phyloP scores from a whole-genome alignment of 2,329 filamentous ascomycete genomes.

The Paraphoma sp. region DNA sequence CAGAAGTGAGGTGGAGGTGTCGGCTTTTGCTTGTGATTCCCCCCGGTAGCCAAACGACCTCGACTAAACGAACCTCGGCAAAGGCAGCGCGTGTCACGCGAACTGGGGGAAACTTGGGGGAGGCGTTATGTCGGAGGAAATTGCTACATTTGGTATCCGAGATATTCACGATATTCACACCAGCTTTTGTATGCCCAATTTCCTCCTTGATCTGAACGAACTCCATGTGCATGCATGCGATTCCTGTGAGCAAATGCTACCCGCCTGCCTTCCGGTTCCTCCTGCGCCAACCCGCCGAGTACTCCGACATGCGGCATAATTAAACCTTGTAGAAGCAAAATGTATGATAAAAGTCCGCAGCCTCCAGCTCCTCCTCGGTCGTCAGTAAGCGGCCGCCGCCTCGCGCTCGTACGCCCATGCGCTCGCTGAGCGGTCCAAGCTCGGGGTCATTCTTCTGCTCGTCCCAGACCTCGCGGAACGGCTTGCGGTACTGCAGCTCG shows the following conservation, averaged over 20 bases:
- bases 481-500: slow-evolving; percentile 91
- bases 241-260: too few relatives aligned
- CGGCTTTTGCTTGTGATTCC: not conserved
- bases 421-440: slow-evolving; percentile 83
- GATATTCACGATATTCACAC: too few relatives aligned
- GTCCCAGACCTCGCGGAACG: slow-evolving; percentile 90
- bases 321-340: slow-evolving; percentile 98
- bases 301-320: not conserved
- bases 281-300: not conserved
- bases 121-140: not conserved
- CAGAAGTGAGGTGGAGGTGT: not conserved
- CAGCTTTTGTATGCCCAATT: too few relatives aligned
- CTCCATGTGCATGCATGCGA: too few relatives aligned
- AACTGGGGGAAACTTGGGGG: not conserved
- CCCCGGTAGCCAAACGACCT: too few relatives aligned
- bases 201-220: too few relatives aligned
- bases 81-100: not conserved
- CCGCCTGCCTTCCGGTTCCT: too few relatives aligned
- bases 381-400: slow-evolving; percentile 72
- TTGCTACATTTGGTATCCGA: not conserved
- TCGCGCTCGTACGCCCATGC: slow-evolving; percentile 89
- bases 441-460: slow-evolving; percentile 85
- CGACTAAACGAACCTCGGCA: not conserved
- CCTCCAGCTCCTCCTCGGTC: slow-evolving; percentile 88
- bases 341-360: slow-evolving; percentile 81